Evolutionary conservation across 441 rosid genomes (phyloP).

Genomic region (Pelargonium australe): DNA sequence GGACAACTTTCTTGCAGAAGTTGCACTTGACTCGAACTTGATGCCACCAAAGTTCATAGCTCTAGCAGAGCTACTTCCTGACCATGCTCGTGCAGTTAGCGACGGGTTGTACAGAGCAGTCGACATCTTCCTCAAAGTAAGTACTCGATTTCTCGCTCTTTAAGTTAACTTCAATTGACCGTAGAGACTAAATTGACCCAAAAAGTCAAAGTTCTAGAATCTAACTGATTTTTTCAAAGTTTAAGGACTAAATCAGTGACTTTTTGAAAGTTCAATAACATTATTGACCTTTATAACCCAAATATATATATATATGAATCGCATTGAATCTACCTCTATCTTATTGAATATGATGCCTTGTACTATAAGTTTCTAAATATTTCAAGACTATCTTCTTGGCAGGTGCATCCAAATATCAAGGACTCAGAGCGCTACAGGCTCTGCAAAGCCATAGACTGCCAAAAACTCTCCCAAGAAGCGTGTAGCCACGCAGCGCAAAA

Average conservation of each 20-base stretch:
- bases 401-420: constrained; percentile 71
- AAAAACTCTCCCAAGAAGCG: constrained; percentile 96
- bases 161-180: no score
- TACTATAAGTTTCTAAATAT: no score
- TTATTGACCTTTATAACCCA: no score
- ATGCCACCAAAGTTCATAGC: constrained; percentile 79
- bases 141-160: neutral
- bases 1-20: constrained; percentile 90
- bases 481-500: constrained; percentile 96
- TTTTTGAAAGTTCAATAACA: no score
- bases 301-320: no score
- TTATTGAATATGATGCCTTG: no score
- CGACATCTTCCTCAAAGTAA: constrained; percentile 89
- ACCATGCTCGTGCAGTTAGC: constrained; percentile 76
- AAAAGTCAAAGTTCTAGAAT: no score
- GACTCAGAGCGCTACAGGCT: constrained; percentile 80
- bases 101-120: constrained; percentile 87
- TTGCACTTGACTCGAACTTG: constrained; percentile 88
- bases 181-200: no score
- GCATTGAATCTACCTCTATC: no score
- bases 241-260: no score
- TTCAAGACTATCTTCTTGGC: constrained; percentile 22
- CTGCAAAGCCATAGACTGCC: constrained; percentile 76
- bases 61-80: constrained; percentile 79
- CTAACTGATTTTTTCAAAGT: no score